These are phyloP conservation scores for Salicornia ramosissima DNA, from an alignment of 148 eudicot species.

Conservation along the genomic window DNA sequence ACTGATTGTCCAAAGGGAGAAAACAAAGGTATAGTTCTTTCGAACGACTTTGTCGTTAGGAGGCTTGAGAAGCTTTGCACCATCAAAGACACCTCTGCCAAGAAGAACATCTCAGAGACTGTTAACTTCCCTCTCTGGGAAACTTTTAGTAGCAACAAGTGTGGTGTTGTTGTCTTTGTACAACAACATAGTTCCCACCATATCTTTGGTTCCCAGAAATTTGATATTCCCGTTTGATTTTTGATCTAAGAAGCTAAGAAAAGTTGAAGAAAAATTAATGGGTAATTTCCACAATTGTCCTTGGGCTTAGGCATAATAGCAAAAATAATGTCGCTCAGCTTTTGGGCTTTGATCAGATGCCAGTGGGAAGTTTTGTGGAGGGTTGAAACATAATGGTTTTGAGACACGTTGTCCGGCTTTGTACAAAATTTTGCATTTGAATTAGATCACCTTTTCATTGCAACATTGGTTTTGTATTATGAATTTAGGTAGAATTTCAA, in stretches of 20 bases:
- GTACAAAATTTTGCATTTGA: slow-evolving; percentile 12
- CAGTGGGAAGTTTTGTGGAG: neutral
- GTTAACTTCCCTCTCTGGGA: slow-evolving; percentile 61
- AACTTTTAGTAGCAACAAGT: slow-evolving; percentile 50
- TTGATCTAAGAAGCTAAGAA: slow-evolving; percentile 6
- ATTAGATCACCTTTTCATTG: neutral
- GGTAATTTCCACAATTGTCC: too few relatives aligned
- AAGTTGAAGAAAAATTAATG: neutral
- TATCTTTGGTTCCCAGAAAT: slow-evolving; percentile 58
- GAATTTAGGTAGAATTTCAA: neutral
- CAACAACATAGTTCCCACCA: slow-evolving; percentile 53
- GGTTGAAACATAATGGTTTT: slow-evolving; percentile 10
- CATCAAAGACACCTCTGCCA: slow-evolving; percentile 54
- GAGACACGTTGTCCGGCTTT: neutral
- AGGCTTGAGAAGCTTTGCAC: slow-evolving; percentile 59
- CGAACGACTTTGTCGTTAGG: slow-evolving; percentile 70
- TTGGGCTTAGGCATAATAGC: too few relatives aligned
- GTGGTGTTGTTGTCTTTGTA: slow-evolving; percentile 58
- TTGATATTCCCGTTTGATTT: slow-evolving; percentile 49
- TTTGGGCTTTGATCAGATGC: too few relatives aligned
- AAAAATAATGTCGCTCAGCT: too few relatives aligned
- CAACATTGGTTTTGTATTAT: neutral
- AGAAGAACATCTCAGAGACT: slow-evolving; percentile 52
- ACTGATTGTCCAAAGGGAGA: slow-evolving; percentile 53
- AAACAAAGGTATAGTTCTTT: slow-evolving; percentile 60